Conservation (phyloP, 176 grass and related monocot species). For the Secale cereale region DNA sequence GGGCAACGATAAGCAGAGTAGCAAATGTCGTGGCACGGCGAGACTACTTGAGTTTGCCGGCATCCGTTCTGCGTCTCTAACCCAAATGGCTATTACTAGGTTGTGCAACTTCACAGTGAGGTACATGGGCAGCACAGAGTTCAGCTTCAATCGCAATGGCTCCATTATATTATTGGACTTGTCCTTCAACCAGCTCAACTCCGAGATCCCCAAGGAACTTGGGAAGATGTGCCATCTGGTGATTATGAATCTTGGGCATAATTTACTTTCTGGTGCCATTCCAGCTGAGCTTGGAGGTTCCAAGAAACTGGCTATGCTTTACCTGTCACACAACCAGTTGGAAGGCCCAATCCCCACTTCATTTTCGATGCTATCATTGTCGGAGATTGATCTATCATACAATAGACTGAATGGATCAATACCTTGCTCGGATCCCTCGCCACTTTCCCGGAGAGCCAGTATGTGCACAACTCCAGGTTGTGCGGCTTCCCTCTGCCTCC, state of each 20-base stretch:
- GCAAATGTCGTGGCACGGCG: constrained; percentile 61
- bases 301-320: constrained; percentile 56
- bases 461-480: constrained; percentile 81
- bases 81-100: constrained; percentile 52
- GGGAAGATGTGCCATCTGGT: constrained; percentile 80
- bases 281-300: constrained; percentile 44
- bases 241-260: constrained; percentile 93
- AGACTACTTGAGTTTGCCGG: constrained; percentile 81
- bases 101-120: constrained; percentile 73
- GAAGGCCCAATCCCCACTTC: constrained; percentile 75
- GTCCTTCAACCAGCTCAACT: constrained; percentile 72
- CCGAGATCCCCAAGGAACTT: constrained; percentile 62
- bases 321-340: constrained; percentile 77
- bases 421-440: constrained; percentile 59
- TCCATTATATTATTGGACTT: constrained; percentile 94
- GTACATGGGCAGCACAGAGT: constrained; percentile 79
- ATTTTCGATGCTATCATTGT: constrained; percentile 64
- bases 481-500: constrained; percentile 55
- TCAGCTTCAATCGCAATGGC: constrained; percentile 65
- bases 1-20: constrained; percentile 64
- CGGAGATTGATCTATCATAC: constrained; percentile 78
- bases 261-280: constrained; percentile 62
- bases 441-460: constrained; percentile 55
- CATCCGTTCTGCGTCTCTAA: constrained; percentile 56
- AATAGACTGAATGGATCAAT: constrained; percentile 84